Conservation (phyloP, 352 stramenopile species). For the Phytophthora ramorum region DNA sequence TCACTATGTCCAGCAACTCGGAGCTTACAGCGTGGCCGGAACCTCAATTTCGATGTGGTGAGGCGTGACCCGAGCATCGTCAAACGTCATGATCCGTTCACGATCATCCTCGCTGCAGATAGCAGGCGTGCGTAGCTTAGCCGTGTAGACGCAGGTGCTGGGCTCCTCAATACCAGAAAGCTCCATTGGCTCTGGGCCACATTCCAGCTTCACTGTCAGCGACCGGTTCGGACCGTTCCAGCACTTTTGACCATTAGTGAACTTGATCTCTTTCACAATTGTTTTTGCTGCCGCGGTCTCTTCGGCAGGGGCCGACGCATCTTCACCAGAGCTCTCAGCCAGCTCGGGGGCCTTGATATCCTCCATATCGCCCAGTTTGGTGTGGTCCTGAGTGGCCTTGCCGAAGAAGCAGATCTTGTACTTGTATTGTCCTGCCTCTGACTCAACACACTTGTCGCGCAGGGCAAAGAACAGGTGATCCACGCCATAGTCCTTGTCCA, state of each 20-base stretch:
- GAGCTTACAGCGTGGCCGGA: constrained; percentile 45
- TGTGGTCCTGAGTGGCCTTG: constrained; percentile 81
- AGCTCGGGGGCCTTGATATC: constrained; percentile 24
- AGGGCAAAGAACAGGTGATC: constrained; percentile 75
- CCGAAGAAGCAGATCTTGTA: constrained; percentile 91
- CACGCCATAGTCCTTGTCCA: constrained; percentile 68
- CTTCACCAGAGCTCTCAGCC: constrained; percentile 7
- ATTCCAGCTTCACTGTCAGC: constrained; percentile 78
- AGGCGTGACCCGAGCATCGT: constrained; percentile 34
- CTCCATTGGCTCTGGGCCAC: constrained; percentile 63
- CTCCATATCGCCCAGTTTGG: constrained; percentile 77
- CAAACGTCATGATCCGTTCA: constrained; percentile 44
- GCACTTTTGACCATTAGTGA: constrained; percentile 78
- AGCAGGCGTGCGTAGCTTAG: constrained; percentile 79
- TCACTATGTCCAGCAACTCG: constrained; percentile 2
- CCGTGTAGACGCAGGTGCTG: constrained; percentile 86
- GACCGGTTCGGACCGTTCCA: constrained; percentile 90
- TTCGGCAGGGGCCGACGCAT: background rate
- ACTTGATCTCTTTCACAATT: constrained; percentile 48
- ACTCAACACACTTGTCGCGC: constrained; percentile 75
- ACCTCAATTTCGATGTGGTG: constrained; percentile 78
- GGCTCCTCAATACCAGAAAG: constrained; percentile 85
- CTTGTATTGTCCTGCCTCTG: constrained; percentile 75
- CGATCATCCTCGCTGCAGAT: constrained; percentile 61
- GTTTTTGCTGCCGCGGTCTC: constrained; percentile 12